These are phyloP conservation scores for Amaranthus cruentus DNA, from an alignment of 148 eudicot genomes.

Conservation along the genomic window DNA sequence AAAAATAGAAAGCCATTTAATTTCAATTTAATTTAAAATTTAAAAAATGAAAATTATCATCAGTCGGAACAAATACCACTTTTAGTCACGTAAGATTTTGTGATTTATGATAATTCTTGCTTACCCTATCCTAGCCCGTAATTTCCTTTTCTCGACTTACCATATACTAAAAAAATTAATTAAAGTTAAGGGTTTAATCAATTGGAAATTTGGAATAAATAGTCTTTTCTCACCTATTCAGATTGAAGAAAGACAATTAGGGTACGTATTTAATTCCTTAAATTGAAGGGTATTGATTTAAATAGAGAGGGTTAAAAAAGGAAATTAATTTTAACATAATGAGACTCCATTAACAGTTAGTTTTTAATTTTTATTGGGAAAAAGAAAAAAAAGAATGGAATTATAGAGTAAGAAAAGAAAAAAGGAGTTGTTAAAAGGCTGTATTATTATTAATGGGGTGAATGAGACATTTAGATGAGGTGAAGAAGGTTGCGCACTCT, in stretches of 20 bases:
- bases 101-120: no score
- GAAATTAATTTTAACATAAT: slow-evolving; percentile 21
- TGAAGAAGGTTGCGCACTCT: slow-evolving; percentile 16
- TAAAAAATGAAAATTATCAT: neutral
- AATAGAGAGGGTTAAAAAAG: slow-evolving; percentile 25
- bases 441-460: slow-evolving; percentile 35
- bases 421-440: slow-evolving; percentile 29
- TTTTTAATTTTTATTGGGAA: slow-evolving; percentile 14
- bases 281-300: slow-evolving; percentile 28
- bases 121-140: no score
- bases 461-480: slow-evolving; percentile 38
- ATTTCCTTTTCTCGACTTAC: no score
- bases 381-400: slow-evolving; percentile 8
- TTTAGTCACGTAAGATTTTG: no score
- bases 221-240: no score
- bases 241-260: slow-evolving; percentile 14
- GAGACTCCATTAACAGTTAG: slow-evolving; percentile 24
- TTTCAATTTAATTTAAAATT: slow-evolving; percentile 8
- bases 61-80: no score
- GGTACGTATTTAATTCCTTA: slow-evolving; percentile 22
- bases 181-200: no score
- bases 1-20: slow-evolving; percentile 37
- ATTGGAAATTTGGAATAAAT: no score
- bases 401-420: slow-evolving; percentile 29
- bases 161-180: no score